phyloP scores from a whole-genome alignment of 805 yeast genomes.

The Alloascoidea hylecoeti region DNA sequence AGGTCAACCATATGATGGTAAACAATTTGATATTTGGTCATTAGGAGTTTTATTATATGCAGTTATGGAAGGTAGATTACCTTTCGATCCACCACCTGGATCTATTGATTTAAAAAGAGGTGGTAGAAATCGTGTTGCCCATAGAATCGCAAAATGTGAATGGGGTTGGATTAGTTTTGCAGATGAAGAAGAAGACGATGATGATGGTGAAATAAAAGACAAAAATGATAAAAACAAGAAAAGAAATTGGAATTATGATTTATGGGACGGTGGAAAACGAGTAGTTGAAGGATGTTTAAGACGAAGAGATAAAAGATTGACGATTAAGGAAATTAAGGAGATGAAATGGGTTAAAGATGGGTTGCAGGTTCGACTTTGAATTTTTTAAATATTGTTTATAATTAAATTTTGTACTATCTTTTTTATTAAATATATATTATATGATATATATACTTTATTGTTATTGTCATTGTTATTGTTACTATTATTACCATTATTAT shows the following conservation, averaged over 20 bases:
- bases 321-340: conserved; percentile 18
- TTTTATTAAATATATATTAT: not conserved
- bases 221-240: conserved; percentile 12
- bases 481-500: not conserved
- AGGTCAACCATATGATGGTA: conserved; percentile 87
- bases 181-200: conserved; percentile 16
- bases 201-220: conserved; percentile 5
- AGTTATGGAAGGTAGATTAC: conserved; percentile 72
- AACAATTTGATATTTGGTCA: conserved; percentile 89
- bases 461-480: not conserved
- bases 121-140: conserved; percentile 58
- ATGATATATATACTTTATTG: not conserved
- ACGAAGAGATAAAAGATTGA: conserved; percentile 30
- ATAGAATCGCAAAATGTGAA: conserved; percentile 81
- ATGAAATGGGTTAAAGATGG: conserved; percentile 22
- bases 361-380: conserved; percentile 1
- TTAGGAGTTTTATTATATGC: conserved; percentile 84
- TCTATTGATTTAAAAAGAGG: conserved; percentile 21
- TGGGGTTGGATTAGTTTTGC: conserved; percentile 69
- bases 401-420: too few relatives aligned
- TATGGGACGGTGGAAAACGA: conserved; percentile 31
- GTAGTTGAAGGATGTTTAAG: conserved; percentile 36
- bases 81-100: conserved; percentile 72
- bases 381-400: not conserved
- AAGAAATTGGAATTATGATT: conserved; percentile 11